A percentile compares a stretch with the other conserved stretches of the same genome.
Conservation (phyloP, 176 grass and related monocot genomes). For the Pontederia paniculata region DNA sequence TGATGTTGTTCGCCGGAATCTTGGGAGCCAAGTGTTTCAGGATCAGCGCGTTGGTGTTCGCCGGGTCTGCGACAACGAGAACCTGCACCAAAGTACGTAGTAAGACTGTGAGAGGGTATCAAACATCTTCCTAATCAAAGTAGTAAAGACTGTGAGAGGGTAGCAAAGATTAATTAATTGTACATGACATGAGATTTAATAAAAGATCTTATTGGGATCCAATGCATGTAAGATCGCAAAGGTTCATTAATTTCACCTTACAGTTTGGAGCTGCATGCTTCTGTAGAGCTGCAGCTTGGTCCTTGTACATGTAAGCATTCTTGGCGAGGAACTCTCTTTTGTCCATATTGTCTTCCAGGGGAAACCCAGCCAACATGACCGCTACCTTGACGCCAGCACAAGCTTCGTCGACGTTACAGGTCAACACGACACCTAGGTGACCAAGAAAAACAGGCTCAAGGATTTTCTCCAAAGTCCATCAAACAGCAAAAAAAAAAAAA, state of each 20-base stretch:
- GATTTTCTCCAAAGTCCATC: no score
- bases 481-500: constrained; percentile 8
- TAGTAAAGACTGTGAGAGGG: no score
- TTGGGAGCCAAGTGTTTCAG: constrained; percentile 95
- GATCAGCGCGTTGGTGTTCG: constrained; percentile 97
- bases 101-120: no score
- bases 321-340: constrained; percentile 97
- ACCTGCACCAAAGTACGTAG: no score
- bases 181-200: no score
- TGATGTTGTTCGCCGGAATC: constrained; percentile 90
- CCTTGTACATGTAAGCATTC: constrained; percentile 98
- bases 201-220: background rate
- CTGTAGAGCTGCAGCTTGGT: constrained; percentile 89
- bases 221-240: constrained; percentile 4
- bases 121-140: no score
- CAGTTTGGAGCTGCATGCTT: constrained; percentile 76
- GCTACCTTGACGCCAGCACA: constrained; percentile 93
- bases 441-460: no score
- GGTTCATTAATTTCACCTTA: constrained; percentile 40
- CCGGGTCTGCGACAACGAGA: constrained; percentile 91
- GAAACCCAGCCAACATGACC: constrained; percentile 98
- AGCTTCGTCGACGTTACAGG: constrained; percentile 81
- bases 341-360: constrained; percentile 97
- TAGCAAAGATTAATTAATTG: no score
- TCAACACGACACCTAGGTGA: constrained; percentile 84